phyloP scores from a whole-genome alignment of 139 green algal genomes.

The Choricystis sp. region DNA sequence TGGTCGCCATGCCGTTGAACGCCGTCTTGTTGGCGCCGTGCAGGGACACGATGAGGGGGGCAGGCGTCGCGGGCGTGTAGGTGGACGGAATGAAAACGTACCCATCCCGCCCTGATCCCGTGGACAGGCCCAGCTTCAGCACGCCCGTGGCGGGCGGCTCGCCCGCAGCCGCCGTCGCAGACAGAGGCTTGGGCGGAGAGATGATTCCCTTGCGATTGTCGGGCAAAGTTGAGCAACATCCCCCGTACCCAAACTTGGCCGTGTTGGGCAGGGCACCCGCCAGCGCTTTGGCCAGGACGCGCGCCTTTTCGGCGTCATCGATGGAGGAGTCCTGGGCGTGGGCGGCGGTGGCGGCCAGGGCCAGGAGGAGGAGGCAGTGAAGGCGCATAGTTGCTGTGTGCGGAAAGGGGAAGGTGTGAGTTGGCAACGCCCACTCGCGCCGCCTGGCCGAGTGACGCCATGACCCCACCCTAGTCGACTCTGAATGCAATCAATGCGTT shows the following conservation, averaged over 20 bases:
- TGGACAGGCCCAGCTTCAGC: constrained; percentile 2
- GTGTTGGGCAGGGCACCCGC: not conserved
- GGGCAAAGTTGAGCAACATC: not conserved
- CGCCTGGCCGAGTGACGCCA: no score
- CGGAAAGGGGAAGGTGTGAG: no score
- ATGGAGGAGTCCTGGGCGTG: not conserved
- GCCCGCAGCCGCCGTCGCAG: not conserved
- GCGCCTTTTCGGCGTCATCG: not conserved
- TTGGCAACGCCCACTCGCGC: no score
- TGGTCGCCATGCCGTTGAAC: not conserved
- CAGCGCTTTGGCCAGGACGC: not conserved
- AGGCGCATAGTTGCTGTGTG: no score
- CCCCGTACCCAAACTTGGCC: not conserved
- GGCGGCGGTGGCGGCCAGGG: not conserved
- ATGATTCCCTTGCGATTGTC: not conserved
- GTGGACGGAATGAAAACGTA: constrained; percentile 18
- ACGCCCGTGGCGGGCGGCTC: constrained; percentile 2
- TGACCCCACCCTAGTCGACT: no score
- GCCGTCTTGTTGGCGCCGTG: constrained; percentile 15
- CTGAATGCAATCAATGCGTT: no score
- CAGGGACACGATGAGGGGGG: constrained; percentile 21
- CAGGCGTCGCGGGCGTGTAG: constrained; percentile 5
- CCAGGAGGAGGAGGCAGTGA: no score
- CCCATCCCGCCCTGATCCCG: constrained; percentile 3
- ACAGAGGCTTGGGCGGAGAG: not conserved